phyloP scores from a whole-genome alignment of 805 yeast genomes.

The Spathaspora gorwiae region DNA sequence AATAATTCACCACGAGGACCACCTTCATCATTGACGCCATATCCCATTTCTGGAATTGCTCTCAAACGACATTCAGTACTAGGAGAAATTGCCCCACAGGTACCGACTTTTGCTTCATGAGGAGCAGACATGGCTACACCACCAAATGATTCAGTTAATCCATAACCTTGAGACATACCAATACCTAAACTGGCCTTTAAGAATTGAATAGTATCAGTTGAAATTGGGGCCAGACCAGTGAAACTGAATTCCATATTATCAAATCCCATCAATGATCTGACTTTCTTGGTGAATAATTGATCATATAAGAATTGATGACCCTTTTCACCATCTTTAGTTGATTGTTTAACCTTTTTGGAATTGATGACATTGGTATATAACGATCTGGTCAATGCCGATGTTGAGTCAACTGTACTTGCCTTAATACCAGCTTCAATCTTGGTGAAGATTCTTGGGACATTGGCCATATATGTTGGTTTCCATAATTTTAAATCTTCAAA shows the following conservation, averaged over 20 bases:
- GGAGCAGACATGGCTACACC: conserved; percentile 41
- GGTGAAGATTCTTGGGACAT: conserved; percentile 38
- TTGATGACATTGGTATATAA: conserved; percentile 20
- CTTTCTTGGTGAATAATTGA: conserved; percentile 32
- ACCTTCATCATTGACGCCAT: conserved; percentile 23
- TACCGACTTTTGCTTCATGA: conserved; percentile 39
- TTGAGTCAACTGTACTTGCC: conserved; percentile 15
- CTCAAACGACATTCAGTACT: conserved; percentile 50
- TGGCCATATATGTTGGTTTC: conserved; percentile 25
- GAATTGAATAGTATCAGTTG: conserved; percentile 56
- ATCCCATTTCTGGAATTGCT: conserved; percentile 65
- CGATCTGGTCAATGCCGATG: conserved; percentile 6
- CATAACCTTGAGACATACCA: conserved; percentile 66
- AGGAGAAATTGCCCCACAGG: conserved; percentile 42
- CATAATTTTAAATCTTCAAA: conserved; percentile 25
- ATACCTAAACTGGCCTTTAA: conserved; percentile 55
- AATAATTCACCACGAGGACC: conserved; percentile 50
- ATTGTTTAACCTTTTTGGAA: conserved; percentile 21
- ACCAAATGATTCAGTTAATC: conserved; percentile 63
- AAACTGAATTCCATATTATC: conserved; percentile 20
- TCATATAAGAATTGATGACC: conserved; percentile 34
- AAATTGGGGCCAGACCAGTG: conserved; percentile 67
- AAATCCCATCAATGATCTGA: conserved; percentile 29
- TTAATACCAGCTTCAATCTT: conserved; percentile 25
- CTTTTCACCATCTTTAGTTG: conserved; percentile 34